phyloP scores from a whole-genome alignment of 2,329 filamentous ascomycete genomes.

The Helotiales sp. region DNA sequence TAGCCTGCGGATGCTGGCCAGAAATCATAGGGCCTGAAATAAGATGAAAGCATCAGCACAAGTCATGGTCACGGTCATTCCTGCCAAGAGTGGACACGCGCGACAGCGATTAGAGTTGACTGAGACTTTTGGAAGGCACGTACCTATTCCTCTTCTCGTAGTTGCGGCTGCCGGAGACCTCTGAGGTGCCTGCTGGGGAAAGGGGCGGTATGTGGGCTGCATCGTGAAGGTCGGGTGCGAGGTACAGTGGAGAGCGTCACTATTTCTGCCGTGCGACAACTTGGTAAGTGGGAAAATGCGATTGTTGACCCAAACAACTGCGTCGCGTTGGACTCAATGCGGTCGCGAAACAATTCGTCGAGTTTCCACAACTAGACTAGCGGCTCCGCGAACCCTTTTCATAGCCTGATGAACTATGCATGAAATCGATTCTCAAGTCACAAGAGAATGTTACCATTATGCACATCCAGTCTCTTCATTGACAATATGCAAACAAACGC shows the following conservation, averaged over 20 bases:
- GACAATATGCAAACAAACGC: conserved; percentile 23
- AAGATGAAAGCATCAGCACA: neutral
- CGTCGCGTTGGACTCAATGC: conserved; percentile 13
- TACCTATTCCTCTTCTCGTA: conserved; percentile 37
- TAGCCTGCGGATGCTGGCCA: conserved; percentile 34
- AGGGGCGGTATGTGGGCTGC: conserved; percentile 34
- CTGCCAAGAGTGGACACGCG: conserved; percentile 6
- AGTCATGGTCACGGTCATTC: neutral
- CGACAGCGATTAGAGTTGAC: conserved; percentile 2
- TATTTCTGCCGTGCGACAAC: neutral
- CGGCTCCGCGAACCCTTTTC: neutral
- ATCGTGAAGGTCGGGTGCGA: conserved; percentile 21
- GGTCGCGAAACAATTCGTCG: conserved; percentile 1
- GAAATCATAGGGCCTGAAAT: conserved; percentile 33
- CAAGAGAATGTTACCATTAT: neutral
- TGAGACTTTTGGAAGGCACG: conserved; percentile 25
- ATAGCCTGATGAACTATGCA: neutral
- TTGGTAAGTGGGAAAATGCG: neutral
- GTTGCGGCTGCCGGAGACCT: conserved; percentile 31
- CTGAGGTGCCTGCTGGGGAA: conserved; percentile 27
- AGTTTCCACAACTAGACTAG: conserved; percentile 9
- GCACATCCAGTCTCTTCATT: conserved; percentile 3
- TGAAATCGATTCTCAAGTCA: neutral
- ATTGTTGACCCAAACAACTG: neutral
- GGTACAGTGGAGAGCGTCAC: neutral